Conservation (phyloP, 441 rosid genomes). For the Eutrema salsugineum region DNA sequence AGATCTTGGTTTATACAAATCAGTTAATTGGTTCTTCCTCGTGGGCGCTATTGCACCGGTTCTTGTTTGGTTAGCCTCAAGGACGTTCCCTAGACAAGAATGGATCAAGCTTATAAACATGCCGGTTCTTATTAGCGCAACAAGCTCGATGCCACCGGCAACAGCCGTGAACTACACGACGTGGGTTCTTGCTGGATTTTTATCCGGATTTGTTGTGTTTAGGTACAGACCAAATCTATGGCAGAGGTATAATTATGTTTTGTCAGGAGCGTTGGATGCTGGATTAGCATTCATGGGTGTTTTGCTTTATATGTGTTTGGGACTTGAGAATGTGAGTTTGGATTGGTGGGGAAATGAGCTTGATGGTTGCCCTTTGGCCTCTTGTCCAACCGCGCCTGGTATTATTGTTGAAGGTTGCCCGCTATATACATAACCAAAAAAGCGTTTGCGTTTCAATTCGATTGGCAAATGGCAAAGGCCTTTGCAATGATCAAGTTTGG, state of each 20-base stretch:
- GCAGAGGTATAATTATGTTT: slow-evolving; percentile 83
- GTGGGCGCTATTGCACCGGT: slow-evolving; percentile 75
- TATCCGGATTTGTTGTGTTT: slow-evolving; percentile 77
- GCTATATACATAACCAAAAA: slow-evolving; percentile 43
- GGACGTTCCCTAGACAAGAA: slow-evolving; percentile 65
- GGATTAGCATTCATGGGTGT: slow-evolving; percentile 99
- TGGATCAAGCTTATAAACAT: slow-evolving; percentile 88
- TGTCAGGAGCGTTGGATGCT: slow-evolving; percentile 86
- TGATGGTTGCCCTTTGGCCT: slow-evolving; percentile 87
- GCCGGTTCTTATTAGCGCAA: slow-evolving; percentile 86
- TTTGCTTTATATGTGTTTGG: slow-evolving; percentile 78
- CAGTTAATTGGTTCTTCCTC: slow-evolving; percentile 89
- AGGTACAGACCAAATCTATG: slow-evolving; percentile 75
- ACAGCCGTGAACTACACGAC: slow-evolving; percentile 97
- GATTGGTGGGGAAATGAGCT: slow-evolving; percentile 98
- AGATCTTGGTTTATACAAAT: slow-evolving; percentile 64
- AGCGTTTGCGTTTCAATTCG: background rate
- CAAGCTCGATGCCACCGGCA: slow-evolving; percentile 90
- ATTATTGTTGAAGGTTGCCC: slow-evolving; percentile 76
- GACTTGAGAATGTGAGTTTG: slow-evolving; percentile 58
- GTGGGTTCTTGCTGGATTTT: slow-evolving; percentile 73
- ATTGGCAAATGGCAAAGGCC: background rate
- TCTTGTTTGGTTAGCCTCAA: slow-evolving; percentile 78
- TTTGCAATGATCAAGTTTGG: background rate
- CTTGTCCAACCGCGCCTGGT: slow-evolving; percentile 81